Evolutionary conservation across 805 yeast genomes (phyloP), one percentile per base, ranked within the genome.

Genomic region (Wickerhamiella sergipiensis): DNA sequence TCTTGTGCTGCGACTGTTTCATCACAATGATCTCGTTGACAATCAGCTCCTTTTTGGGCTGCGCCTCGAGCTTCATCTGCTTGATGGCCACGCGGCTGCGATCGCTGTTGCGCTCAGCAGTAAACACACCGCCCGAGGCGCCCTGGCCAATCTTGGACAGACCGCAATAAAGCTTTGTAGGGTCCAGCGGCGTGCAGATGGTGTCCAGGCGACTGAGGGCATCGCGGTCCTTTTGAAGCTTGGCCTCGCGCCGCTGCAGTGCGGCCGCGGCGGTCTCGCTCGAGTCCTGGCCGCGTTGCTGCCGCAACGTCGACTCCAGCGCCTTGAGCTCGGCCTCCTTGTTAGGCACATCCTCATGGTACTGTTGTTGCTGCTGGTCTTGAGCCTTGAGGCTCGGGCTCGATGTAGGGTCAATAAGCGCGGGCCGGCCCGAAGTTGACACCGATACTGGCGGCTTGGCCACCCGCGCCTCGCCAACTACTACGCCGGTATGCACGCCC

Each of bases 11-110:
- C 49, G 88, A 78, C 23, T 88, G 95, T 63, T 83, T 86, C 97
- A 92, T 92, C 48, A 94, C 98, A 59, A 88, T 70, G 54, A 92
- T 92, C 65, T 92, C 99, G 67, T 89, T 90, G 52, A 92, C 85
- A 59, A 92, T 92, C 46, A 90, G 72, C 62, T 92, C 97, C 66
- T 90, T 90, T 71, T 89, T 85, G 8, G 97, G 97, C 67, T 92
- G 99, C 60, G 83, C 83, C 58, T 85, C 94, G 50, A 92, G 70
- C 60, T 87, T 87, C 95, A 92, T 92, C 70, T 92, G 97, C 65
- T 92, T 92, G 59, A 92, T 85, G 8, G 99, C 99, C 39, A 92
- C 97, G 18, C 55, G 57, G 42, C 49, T 39, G 29, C 49, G 50
- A 26, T 71, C 21, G 74, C 72, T 17, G 10, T 78, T 67, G 45